Conservation (phyloP, 2,329 filamentous ascomycete genomes). For the Zasmidium cellare region DNA sequence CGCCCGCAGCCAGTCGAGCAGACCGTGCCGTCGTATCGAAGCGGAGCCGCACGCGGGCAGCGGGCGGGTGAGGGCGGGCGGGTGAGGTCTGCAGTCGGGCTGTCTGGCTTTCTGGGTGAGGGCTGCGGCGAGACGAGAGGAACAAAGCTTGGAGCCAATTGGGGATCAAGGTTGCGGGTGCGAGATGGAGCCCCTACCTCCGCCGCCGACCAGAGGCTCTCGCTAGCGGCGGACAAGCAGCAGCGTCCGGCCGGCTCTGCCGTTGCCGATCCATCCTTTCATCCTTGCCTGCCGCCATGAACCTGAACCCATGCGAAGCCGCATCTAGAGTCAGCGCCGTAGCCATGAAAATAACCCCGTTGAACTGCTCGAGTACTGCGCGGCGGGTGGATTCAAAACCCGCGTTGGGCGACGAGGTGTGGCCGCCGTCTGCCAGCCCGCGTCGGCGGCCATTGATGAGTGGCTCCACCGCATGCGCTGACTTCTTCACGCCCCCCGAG, state of each 20-base stretch:
- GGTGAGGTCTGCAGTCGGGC: no score
- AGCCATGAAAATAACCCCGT: no score
- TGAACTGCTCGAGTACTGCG: background rate
- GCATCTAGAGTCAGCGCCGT: background rate
- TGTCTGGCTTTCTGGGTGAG: no score
- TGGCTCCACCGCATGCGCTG: no score
- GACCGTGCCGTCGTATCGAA: no score
- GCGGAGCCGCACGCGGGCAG: no score
- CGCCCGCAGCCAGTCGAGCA: no score
- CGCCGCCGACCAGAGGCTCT: background rate
- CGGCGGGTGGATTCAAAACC: background rate
- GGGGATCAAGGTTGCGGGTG: background rate
- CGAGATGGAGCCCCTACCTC: background rate
- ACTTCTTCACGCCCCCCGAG: background rate
- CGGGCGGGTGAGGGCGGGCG: no score
- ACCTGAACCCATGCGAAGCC: background rate
- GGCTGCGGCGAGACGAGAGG: background rate
- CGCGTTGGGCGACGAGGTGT: background rate
- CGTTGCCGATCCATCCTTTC: background rate
- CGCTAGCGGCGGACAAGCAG: background rate
- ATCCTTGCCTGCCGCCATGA: background rate
- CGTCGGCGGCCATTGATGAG: no score
- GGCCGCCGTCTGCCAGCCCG: background rate
- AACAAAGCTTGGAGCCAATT: background rate
- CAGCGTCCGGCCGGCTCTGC: background rate